These are phyloP conservation scores for Chondrostereum purpureum DNA, from an alignment of 1,284 basidiomycete species.

Conservation along the genomic window DNA sequence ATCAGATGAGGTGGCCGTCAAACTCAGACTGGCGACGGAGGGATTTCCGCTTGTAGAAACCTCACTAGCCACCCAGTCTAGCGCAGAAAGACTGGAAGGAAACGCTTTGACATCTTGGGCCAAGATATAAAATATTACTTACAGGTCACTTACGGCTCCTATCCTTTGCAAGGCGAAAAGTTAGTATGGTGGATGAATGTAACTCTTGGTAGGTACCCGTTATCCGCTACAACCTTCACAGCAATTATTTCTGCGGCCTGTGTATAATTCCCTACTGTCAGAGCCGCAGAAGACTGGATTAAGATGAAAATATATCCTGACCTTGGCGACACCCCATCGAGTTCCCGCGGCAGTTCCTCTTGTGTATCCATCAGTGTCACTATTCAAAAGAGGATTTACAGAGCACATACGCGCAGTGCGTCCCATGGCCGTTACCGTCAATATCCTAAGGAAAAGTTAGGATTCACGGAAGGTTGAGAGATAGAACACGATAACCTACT, in stretches of 20 bases:
- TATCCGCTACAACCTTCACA: conserved; percentile 94
- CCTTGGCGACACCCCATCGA: conserved; percentile 91
- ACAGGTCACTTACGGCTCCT: background rate
- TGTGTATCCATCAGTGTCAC: background rate
- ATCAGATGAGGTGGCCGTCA: conserved; percentile 92
- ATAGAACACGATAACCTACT: conserved; percentile 55
- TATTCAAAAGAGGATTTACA: background rate
- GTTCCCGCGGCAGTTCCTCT: conserved; percentile 68
- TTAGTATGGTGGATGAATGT: background rate
- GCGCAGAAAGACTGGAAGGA: background rate
- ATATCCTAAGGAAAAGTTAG: conserved; percentile 37
- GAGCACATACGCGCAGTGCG: conserved; percentile 68
- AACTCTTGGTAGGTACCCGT: conserved; percentile 64
- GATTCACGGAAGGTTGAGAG: background rate
- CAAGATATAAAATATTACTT: no score
- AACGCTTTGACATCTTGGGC: background rate
- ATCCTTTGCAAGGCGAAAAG: background rate
- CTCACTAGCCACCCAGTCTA: background rate
- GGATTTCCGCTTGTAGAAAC: background rate
- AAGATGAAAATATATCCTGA: background rate
- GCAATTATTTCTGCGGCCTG: conserved; percentile 81
- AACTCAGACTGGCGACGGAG: conserved; percentile 82
- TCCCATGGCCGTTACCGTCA: conserved; percentile 69
- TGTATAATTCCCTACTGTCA: no score
- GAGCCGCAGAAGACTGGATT: background rate